phyloP scores from a whole-genome alignment of 352 stramenopile genomes.

The Pythium volutum region DNA sequence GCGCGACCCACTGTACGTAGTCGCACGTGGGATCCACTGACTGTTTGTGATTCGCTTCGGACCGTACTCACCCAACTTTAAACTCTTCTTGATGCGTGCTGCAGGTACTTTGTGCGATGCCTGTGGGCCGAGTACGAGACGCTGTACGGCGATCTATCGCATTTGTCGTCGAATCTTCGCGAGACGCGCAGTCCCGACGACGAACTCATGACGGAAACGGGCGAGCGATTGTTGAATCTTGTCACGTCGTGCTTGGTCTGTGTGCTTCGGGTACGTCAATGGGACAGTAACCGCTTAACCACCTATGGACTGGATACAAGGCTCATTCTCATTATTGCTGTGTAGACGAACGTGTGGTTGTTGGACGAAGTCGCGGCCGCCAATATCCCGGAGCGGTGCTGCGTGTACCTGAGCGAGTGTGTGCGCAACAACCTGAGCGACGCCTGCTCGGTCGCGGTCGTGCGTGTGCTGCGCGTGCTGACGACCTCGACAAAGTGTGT shows the following conservation, averaged over 20 bases:
- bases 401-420: slow-evolving; percentile 60
- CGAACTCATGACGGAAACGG: slow-evolving; percentile 58
- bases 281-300: too few relatives aligned
- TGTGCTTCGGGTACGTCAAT: slow-evolving; percentile 49
- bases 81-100: not conserved
- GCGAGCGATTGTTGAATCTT: slow-evolving; percentile 66
- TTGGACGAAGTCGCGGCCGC: slow-evolving; percentile 48
- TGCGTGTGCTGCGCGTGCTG: slow-evolving; percentile 69
- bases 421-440: slow-evolving; percentile 61
- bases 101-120: slow-evolving; percentile 73
- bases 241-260: slow-evolving; percentile 80
- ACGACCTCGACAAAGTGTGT: slow-evolving; percentile 56
- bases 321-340: not conserved
- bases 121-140: slow-evolving; percentile 81
- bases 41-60: slow-evolving; percentile 4
- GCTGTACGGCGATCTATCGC: slow-evolving; percentile 60
- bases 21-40: not conserved
- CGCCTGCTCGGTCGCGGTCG: slow-evolving; percentile 54
- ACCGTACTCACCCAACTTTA: not conserved
- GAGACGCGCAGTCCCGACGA: slow-evolving; percentile 63
- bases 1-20: slow-evolving; percentile 83
- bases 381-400: slow-evolving; percentile 67
- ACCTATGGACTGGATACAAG: not conserved
- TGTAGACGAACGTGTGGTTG: slow-evolving; percentile 62
- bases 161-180: slow-evolving; percentile 60